phyloP scores from a whole-genome alignment of 2,329 filamentous ascomycete species.

The Phoma sp. region DNA sequence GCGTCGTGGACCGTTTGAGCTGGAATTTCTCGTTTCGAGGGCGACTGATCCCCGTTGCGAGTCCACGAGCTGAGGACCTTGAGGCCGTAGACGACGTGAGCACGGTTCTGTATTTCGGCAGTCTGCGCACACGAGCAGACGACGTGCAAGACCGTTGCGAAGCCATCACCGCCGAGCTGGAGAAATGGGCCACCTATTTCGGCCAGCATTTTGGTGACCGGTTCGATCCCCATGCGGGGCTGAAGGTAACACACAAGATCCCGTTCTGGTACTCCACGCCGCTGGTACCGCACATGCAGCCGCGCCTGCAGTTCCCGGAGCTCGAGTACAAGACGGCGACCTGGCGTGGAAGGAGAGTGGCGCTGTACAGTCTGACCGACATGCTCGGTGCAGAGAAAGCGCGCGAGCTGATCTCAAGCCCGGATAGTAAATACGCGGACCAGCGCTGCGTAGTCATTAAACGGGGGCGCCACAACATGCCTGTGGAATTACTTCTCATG shows the following conservation, averaged over 20 bases:
- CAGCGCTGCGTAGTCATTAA: constrained; percentile 38
- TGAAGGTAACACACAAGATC: constrained; percentile 28
- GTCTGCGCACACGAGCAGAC: constrained; percentile 35
- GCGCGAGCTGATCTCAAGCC: constrained; percentile 24
- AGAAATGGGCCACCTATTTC: constrained; percentile 31
- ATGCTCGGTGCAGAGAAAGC: constrained; percentile 40
- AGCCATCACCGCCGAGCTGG: constrained; percentile 25
- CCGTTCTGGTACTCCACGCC: constrained; percentile 33
- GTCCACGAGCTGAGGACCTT: constrained; percentile 28
- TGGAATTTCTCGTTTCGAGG: constrained; percentile 37
- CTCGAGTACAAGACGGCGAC: constrained; percentile 38
- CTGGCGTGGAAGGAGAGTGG: constrained; percentile 39
- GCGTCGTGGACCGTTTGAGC: constrained; percentile 46
- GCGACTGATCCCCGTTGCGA: constrained; percentile 29
- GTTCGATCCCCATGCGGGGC: constrained; percentile 35
- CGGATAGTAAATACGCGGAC: constrained; percentile 27
- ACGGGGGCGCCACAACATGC: constrained; percentile 35
- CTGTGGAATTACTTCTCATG: constrained; percentile 40
- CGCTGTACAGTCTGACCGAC: constrained; percentile 45
- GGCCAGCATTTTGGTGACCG: constrained; percentile 17
- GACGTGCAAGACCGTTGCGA: constrained; percentile 22
- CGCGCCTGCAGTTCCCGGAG: constrained; percentile 35
- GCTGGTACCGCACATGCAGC: constrained; percentile 20
- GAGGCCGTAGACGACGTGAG: constrained; percentile 37
- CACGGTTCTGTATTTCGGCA: constrained; percentile 34